phyloP scores from a whole-genome alignment of 306 rosid genomes.

The Lathyrus oleraceus region DNA sequence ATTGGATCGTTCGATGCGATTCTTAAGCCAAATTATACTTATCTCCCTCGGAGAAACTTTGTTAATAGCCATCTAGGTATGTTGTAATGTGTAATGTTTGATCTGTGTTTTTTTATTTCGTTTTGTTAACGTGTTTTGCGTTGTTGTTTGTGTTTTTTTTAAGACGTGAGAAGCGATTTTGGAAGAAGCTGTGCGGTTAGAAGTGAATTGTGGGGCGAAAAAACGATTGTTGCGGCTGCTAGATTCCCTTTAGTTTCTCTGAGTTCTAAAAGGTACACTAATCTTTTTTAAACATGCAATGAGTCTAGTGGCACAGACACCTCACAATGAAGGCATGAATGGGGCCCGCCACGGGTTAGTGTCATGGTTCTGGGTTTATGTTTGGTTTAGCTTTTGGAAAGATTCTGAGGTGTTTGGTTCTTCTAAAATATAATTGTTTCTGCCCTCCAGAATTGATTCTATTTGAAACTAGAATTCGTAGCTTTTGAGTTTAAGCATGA shows the following conservation, averaged over 20 bases:
- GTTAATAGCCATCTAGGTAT: constrained; percentile 54
- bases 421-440: too few relatives aligned
- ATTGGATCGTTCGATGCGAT: constrained; percentile 34
- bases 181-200: constrained; percentile 45
- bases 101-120: constrained; percentile 4
- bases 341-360: too few relatives aligned
- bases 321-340: background rate
- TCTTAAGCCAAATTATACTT: constrained; percentile 33
- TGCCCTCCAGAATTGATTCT: too few relatives aligned
- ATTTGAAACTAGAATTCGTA: too few relatives aligned
- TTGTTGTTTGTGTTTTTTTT: background rate
- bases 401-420: too few relatives aligned
- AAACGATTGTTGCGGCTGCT: constrained; percentile 41
- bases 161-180: constrained; percentile 50
- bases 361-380: too few relatives aligned
- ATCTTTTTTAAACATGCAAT: constrained; percentile 19
- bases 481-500: too few relatives aligned
- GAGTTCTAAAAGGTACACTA: constrained; percentile 49
- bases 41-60: constrained; percentile 39
- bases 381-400: too few relatives aligned
- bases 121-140: background rate
- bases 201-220: constrained; percentile 38
- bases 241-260: constrained; percentile 24
- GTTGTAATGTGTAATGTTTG: background rate
- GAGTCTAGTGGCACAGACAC: background rate